These are phyloP conservation scores for Phytopythium kandeliae DNA, from an alignment of 352 stramenopile species.

Conservation along the genomic window DNA sequence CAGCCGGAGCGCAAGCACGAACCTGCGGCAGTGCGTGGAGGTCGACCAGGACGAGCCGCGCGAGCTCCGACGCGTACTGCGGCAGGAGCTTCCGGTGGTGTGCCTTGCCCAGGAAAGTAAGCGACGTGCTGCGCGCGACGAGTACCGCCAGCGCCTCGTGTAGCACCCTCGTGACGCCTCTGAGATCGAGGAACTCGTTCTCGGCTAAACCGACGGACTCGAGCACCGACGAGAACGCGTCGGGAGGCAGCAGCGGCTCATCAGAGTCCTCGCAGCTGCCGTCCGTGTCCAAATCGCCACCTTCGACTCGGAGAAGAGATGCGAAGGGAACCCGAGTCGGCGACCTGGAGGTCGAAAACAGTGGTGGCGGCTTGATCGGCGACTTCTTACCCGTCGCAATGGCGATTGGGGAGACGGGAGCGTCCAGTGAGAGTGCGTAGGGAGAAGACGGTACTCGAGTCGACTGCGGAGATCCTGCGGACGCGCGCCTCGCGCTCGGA, in stretches of 20 bases:
- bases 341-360: conserved; percentile 5
- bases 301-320: not conserved
- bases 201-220: conserved; percentile 29
- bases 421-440: not conserved
- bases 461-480: not conserved
- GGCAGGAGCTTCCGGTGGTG: conserved; percentile 47
- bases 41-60: conserved; percentile 29
- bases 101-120: conserved; percentile 59
- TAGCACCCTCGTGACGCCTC: conserved; percentile 35
- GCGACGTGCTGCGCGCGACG: conserved; percentile 36
- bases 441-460: not conserved
- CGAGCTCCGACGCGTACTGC: conserved; percentile 43
- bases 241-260: conserved; percentile 7
- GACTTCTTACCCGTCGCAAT: not conserved
- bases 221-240: conserved; percentile 37
- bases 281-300: not conserved
- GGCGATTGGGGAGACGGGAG: not conserved
- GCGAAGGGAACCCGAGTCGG: conserved; percentile 5
- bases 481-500: not conserved
- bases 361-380: not conserved
- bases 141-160: conserved; percentile 51
- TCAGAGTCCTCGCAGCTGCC: not conserved
- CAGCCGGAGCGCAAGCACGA: conserved; percentile 7
- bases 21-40: conserved; percentile 43
- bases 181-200: conserved; percentile 38